A percentile compares a stretch with the other conserved stretches of the same genome.
Conservation (phyloP, 1,284 basidiomycete species). For the Taiwanofungus camphoratus region DNA sequence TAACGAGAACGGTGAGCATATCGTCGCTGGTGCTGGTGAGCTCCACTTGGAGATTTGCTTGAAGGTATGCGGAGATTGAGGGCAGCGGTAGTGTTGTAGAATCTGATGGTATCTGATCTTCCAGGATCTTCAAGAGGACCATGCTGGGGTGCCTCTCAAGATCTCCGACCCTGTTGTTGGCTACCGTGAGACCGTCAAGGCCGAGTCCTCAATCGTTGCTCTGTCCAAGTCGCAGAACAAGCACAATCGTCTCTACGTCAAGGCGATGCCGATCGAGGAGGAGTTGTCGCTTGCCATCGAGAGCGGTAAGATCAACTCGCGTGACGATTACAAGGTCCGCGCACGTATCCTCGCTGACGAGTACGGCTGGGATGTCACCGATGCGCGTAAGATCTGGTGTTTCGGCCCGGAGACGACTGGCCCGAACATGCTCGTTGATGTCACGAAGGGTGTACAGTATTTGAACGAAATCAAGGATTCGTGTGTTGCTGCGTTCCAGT, state of each 20-base stretch:
- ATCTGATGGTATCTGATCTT: neutral
- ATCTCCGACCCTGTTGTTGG: conserved; percentile 98
- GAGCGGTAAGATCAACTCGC: conserved; percentile 77
- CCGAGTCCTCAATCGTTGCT: conserved; percentile 94
- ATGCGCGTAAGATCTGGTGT: conserved; percentile 99
- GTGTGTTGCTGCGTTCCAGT: conserved; percentile 98
- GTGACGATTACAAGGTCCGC: conserved; percentile 97
- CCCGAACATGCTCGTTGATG: conserved; percentile 95
- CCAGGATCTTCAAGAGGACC: conserved; percentile 97
- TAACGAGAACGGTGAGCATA: conserved; percentile 92
- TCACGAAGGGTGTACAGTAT: conserved; percentile 98
- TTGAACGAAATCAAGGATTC: conserved; percentile 99
- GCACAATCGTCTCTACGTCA: conserved; percentile 98
- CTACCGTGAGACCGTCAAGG: conserved; percentile 97
- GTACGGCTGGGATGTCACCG: conserved; percentile 98
- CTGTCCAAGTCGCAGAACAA: conserved; percentile 99
- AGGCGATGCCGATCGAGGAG: conserved; percentile 91
- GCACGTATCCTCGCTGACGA: conserved; percentile 97
- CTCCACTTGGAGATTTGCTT: conserved; percentile 99
- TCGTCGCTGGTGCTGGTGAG: conserved; percentile 99
- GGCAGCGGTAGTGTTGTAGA: neutral
- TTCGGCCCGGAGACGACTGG: conserved; percentile 99
- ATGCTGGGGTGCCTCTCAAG: conserved; percentile 98
- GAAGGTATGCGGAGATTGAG: conserved; percentile 53
- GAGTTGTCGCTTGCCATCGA: conserved; percentile 95